Percentiles rank a stretch among this genome's conserved stretches.
Evolutionary conservation across 176 grass and related monocot species (phyloP).

Genomic region (Chloris gayana): DNA sequence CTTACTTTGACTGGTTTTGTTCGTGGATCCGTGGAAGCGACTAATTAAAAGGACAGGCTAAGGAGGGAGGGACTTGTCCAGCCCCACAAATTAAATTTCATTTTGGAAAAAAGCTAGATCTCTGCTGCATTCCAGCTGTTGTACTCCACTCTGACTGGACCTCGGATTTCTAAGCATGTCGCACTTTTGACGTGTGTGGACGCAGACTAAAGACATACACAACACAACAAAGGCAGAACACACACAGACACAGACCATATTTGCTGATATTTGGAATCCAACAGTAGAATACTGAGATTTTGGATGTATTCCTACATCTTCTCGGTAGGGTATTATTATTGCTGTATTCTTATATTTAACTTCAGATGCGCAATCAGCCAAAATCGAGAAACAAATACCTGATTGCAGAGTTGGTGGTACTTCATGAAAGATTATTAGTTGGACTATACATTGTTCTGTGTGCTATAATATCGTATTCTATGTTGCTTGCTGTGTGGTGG

Average conservation of each 20-base stretch:
- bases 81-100: not conserved
- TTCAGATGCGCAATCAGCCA: too few relatives aligned
- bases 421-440: too few relatives aligned
- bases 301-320: not conserved
- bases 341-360: too few relatives aligned
- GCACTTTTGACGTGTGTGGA: not conserved
- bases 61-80: slow-evolving; percentile 36
- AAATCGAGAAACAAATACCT: too few relatives aligned
- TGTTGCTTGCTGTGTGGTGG: too few relatives aligned
- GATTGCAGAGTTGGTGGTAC: too few relatives aligned
- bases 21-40: not conserved
- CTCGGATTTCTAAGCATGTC: not conserved
- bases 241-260: not conserved
- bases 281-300: not conserved
- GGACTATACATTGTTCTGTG: too few relatives aligned
- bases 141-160: slow-evolving; percentile 5
- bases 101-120: not conserved
- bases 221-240: too few relatives aligned
- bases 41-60: slow-evolving; percentile 8
- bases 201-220: not conserved
- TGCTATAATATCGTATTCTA: too few relatives aligned
- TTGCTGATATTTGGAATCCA: not conserved
- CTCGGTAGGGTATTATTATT: too few relatives aligned
- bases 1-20: not conserved
- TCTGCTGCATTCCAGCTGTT: slow-evolving; percentile 7